Percentiles rank a stretch among this genome's conserved stretches.
Evolutionary conservation across 148 eudicot species (phyloP).

Genomic region (Silene uniflora): DNA sequence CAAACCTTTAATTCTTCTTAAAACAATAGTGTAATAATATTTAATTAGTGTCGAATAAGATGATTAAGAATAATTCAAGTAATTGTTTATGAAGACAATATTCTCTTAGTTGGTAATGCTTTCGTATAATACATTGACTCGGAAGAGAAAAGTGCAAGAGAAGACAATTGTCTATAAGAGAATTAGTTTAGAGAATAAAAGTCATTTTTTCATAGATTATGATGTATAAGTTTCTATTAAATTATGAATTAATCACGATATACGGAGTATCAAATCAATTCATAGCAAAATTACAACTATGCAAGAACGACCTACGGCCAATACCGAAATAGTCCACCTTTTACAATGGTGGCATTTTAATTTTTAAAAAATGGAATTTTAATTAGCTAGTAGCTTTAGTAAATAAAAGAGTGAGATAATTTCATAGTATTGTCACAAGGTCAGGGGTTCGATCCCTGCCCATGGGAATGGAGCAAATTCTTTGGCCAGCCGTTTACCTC

Average conservation of each 20-base stretch:
- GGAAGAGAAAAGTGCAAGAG: neutral
- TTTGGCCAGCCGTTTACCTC: too few species aligned
- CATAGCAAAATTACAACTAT: slow-evolving; percentile 4
- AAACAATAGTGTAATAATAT: neutral
- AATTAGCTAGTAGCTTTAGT: too few species aligned
- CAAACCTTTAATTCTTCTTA: neutral
- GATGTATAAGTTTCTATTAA: neutral
- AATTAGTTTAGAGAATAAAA: neutral
- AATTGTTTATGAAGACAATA: neutral
- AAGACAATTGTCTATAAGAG: slow-evolving; percentile 1
- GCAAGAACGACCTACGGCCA: neutral
- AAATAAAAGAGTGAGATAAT: too few species aligned
- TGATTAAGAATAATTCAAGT: slow-evolving; percentile 12
- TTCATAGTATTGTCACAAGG: too few species aligned
- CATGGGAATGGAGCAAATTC: too few species aligned
- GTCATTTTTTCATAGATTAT: neutral
- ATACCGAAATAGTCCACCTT: neutral
- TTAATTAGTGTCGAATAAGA: neutral
- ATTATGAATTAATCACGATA: neutral
- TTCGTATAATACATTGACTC: neutral
- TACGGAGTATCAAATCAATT: neutral
- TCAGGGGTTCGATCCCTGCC: too few species aligned
- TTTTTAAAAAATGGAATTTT: neutral
- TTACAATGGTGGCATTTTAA: neutral
- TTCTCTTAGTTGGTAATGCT: neutral